Evolutionary conservation across 2,329 filamentous ascomycete genomes (phyloP), one percentile per base, ranked within the genome.

Genomic region (Xylariaceae sp.): DNA sequence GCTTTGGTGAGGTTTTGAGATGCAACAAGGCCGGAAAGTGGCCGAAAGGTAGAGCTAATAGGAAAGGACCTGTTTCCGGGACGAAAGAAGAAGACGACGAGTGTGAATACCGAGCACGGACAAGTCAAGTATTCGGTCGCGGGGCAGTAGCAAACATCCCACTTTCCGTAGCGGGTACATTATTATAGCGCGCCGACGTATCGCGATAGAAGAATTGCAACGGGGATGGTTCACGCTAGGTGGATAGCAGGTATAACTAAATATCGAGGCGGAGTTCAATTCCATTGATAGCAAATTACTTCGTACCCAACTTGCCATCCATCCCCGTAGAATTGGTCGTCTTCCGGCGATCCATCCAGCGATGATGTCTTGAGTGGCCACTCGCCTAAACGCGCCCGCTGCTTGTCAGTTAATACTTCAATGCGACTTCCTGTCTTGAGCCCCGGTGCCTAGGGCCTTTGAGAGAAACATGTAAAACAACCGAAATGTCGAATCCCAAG

Each of bases 381-480:
- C 15, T 43, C 4, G 41, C n/a, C 21, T 5, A 43, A 13, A 16
- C 7, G n/a, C 2, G 21, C 41, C 13, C 8, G 21, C 21, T 43
- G 22, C 41, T 43, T 26, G 6, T 9, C 5, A 26, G 41, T 43
- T 12, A 41, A 22, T 41, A 4, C 13, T 21, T 43, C 21, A 12
- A 29, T 43, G 41, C 15, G 22, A 29, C n/a, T 43, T 29, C 15
- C 29, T 43, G 12, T 43, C 41, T n/a, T n/a, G 19, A 29, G 21
- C 13, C 21, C 5, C 13, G 21, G 21, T 8, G 12, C 12, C 15
- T 12, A 21, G 12, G 21, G 21, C 13, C 21, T 41, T 15, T 13
- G 16, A 29, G 22, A 49, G 37, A 29, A 49, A 49, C 36, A 42
- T 42, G 18, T 49, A 49, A 10, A 44, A 30, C 19, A 44, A 30